Evolutionary conservation across 2,329 filamentous ascomycete genomes (phyloP).

Genomic region (Amesomyces nigricolor): DNA sequence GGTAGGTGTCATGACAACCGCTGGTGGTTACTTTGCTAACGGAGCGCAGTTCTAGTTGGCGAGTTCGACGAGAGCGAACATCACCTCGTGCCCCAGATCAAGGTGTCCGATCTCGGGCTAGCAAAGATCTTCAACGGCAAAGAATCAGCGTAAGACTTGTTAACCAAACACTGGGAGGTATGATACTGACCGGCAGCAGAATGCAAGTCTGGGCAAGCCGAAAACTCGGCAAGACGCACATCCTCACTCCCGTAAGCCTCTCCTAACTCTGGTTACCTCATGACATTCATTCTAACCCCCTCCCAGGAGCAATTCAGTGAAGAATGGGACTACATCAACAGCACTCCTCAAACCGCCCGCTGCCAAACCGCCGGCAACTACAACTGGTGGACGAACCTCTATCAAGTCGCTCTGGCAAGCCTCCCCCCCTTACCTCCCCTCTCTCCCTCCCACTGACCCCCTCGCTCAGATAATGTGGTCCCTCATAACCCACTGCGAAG

Average conservation of each 20-base stretch:
- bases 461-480: constrained; percentile 5
- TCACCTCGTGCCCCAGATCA: constrained; percentile 11
- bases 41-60: constrained; percentile 7
- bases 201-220: neutral
- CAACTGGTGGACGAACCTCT: constrained; percentile 18
- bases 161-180: too few species aligned
- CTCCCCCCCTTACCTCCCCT: neutral
- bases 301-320: constrained; percentile 11
- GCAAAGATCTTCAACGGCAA: neutral
- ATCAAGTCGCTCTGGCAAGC: constrained; percentile 11
- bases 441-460: neutral
- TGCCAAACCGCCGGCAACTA: constrained; percentile 12
- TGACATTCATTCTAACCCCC: neutral
- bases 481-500: constrained; percentile 32
- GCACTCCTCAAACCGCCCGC: neutral
- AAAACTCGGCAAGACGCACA: constrained; percentile 7
- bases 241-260: constrained; percentile 7
- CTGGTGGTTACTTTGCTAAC: neutral
- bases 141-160: too few species aligned
- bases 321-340: constrained; percentile 16
- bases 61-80: constrained; percentile 13
- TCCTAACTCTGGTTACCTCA: neutral
- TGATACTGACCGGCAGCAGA: too few species aligned
- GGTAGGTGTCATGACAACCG: neutral
- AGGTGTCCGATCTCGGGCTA: constrained; percentile 13